Evolutionary conservation across 164 flowering plant genomes (phyloP), one percentile per base, ranked within the genome.

Genomic region (Brasenia schreberi): DNA sequence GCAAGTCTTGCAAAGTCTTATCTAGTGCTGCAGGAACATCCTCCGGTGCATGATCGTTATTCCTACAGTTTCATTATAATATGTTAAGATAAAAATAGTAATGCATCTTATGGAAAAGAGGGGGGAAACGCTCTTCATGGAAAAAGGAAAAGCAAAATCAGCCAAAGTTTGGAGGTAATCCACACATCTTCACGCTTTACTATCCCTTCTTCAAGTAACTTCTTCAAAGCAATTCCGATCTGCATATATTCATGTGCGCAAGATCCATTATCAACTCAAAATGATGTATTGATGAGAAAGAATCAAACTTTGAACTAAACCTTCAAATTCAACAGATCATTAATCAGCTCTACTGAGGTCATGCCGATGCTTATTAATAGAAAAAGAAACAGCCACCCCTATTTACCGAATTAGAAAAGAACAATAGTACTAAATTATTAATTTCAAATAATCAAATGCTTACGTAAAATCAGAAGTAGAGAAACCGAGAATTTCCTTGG

Each of bases 101-200:
- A 60, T 7, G 63, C 19, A n/a, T 17, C 16, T 12, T 56, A 56
- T 12, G n/a, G 59, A 60, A 60, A 2, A 9, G 19, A 60, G 19
- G 27, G 9, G 6, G 27, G n/a, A 19, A n/a, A 7, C 7, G 62
- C 7, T 60, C 17, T 7, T 60, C 27, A 60, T 1, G 7, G 63
- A n/a, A 6, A 60, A 60, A 67, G 61, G 19, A 23, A 44, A 3
- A 16, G 19, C 43, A 56, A 64, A 70, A 76, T 83, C 18, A 64
- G 88, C 98, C 96, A 86, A 67, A 93, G 90, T 72, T 93, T 90
- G 52, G 98, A 93, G 27, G 97, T 90, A 66, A 93, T 86, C 66
- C 71, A 90, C 77, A 93, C 71, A 33, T 93, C 97, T 66, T 81
- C 85, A 59, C 97, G 88, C 78, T 82, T 88, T 69, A 93, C 94